Evolutionary conservation across 2,329 filamentous ascomycete genomes (phyloP).

Genomic region (Aureobasidium mangrovei): DNA sequence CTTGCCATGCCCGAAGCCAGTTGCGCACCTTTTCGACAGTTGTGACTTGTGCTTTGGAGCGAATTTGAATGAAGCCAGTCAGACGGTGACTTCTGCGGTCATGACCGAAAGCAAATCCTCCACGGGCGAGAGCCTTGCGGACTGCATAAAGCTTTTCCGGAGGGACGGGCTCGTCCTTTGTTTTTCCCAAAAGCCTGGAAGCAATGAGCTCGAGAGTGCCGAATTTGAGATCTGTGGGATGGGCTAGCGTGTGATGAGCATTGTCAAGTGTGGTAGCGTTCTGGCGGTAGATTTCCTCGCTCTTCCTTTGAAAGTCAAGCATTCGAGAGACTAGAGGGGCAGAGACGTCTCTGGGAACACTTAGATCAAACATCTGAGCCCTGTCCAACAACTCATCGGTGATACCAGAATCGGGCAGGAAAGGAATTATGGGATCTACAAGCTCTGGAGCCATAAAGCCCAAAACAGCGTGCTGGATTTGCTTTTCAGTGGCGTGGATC

Average conservation of each 20-base stretch:
- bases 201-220: slow-evolving; percentile 42
- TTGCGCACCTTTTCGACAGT: slow-evolving; percentile 43
- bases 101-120: slow-evolving; percentile 54
- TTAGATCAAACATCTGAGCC: slow-evolving; percentile 30
- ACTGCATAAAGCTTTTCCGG: slow-evolving; percentile 52
- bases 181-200: slow-evolving; percentile 30
- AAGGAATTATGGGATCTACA: slow-evolving; percentile 40
- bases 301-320: slow-evolving; percentile 34
- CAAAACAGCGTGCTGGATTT: slow-evolving; percentile 42
- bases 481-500: slow-evolving; percentile 30
- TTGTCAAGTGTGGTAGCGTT: slow-evolving; percentile 40
- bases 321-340: slow-evolving; percentile 37
- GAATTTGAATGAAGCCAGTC: slow-evolving; percentile 55
- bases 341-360: slow-evolving; percentile 39
- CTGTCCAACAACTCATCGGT: slow-evolving; percentile 27
- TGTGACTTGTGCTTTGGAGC: slow-evolving; percentile 46
- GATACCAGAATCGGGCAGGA: slow-evolving; percentile 39
- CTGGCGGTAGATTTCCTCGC: slow-evolving; percentile 40
- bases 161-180: slow-evolving; percentile 21
- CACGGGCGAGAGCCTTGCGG: slow-evolving; percentile 52
- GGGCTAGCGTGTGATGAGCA: slow-evolving; percentile 40
- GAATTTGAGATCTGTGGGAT: slow-evolving; percentile 36
- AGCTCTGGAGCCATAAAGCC: slow-evolving; percentile 38
- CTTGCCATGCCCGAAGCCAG: slow-evolving; percentile 48
- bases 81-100: slow-evolving; percentile 41